Base-by-base conservation (phyloP, 495 filamentous ascomycete genomes). In the Thermochaetoides thermophila region DNA sequence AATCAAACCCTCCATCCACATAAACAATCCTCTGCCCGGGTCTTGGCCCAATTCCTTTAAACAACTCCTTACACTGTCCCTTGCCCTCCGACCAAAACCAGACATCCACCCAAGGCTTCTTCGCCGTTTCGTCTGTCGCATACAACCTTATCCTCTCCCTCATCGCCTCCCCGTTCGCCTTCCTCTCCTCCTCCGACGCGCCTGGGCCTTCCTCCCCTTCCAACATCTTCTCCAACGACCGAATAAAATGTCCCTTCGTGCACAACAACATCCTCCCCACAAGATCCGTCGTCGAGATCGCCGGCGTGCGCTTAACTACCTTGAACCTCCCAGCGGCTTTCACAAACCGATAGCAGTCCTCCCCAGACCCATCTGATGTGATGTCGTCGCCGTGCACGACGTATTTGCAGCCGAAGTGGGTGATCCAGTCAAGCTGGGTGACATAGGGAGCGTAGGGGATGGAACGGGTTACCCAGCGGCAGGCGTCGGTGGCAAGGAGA, bases 361-460 rank as follows among this genome's bases (percentile, higher is more conserved):
- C 74, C 7, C 89, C 89, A 37, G 69, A 71, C 48, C 74, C 77
- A 48, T 99, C 89, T 0, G 84, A 92, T 2, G 89, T 96, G 38
- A 96, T 89, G 53, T 99, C 89, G 48, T 99, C 91, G 17, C 89
- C 89, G 54, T 99, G 89, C 5, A 94, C 86, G 2, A 99, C 89
- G 52, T 84, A 95, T 43, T 73, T 66, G 61, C 89, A 96, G 22
- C 87, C 85, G 43, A 86, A 94, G 49, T 87, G 82, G 30, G 78
- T 81, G 39, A 99, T 91, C 83, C 85, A 96, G 12, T 78, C 73
- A 20, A 96, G 68, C 32, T 75, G 76, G 18, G 89, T 99, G 27
- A 99, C 91, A 59, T 99, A 99, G 9, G 89, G 89, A 15, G 89
- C 86, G 53, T 79, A 58, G 3, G 86, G 74, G 15, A 99, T 69